These are phyloP conservation scores for Albophoma yamanashiensis DNA, from an alignment of 2,329 filamentous ascomycete species.

Conservation along the genomic window DNA sequence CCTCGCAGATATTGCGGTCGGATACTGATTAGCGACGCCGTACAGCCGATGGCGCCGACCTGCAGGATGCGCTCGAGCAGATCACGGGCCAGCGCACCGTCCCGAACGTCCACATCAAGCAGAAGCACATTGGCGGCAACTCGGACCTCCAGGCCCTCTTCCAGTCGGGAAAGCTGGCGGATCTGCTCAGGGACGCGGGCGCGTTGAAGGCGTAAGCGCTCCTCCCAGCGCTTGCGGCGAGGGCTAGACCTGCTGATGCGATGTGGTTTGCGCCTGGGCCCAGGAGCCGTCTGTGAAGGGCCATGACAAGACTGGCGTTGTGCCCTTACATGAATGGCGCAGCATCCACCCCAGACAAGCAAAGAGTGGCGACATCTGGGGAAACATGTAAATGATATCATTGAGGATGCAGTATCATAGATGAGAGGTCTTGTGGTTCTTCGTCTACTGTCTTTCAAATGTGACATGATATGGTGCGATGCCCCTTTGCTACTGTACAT, in stretches of 20 bases:
- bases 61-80: conserved; percentile 75
- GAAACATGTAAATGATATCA: not conserved
- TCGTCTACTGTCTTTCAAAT: not conserved
- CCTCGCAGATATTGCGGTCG: not conserved
- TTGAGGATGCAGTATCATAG: not conserved
- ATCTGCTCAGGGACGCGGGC: conserved; percentile 29
- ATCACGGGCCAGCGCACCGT: conserved; percentile 81
- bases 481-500: not conserved
- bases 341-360: not conserved
- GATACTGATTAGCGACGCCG: not conserved
- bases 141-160: conserved; percentile 65
- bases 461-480: not conserved
- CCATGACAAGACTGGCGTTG: not conserved
- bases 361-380: not conserved
- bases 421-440: not conserved
- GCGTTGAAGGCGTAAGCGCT: conserved; percentile 29
- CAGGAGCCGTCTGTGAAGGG: not conserved
- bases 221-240: no score
- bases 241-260: not conserved
- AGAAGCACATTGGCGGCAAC: conserved; percentile 94
- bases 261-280: not conserved
- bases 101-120: conserved; percentile 86
- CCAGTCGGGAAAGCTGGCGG: conserved; percentile 25
- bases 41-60: conserved; percentile 66
- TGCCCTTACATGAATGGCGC: not conserved